Conservation (phyloP, 768 basidiomycete genomes). For the Rhodotorula babjevae region DNA sequence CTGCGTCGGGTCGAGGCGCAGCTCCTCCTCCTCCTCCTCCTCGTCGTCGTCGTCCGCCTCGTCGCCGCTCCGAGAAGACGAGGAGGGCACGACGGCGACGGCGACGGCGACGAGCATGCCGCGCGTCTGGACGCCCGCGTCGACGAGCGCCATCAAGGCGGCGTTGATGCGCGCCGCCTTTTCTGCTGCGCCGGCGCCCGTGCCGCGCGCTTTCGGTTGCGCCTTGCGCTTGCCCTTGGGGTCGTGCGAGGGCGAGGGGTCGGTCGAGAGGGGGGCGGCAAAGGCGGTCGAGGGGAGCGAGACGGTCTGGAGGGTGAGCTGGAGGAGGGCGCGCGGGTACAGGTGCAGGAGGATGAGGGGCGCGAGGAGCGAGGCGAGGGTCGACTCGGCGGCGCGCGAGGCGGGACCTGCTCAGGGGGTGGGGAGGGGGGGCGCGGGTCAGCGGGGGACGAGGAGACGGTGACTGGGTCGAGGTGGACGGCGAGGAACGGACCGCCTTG, state of each 20-base stretch:
- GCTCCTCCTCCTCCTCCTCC: slow-evolving; percentile 15
- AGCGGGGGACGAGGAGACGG: too few relatives aligned
- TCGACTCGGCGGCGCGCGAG: slow-evolving; percentile 44
- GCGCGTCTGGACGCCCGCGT: slow-evolving; percentile 45
- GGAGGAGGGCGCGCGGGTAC: slow-evolving; percentile 50
- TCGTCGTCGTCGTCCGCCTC: neutral
- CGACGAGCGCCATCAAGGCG: slow-evolving; percentile 45
- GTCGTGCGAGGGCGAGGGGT: slow-evolving; percentile 6
- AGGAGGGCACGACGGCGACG: slow-evolving; percentile 24
- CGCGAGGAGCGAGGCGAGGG: slow-evolving; percentile 43
- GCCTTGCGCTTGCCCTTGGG: slow-evolving; percentile 16
- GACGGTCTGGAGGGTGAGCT: slow-evolving; percentile 49
- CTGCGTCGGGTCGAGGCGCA: slow-evolving; percentile 46
- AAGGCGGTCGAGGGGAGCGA: slow-evolving; percentile 40
- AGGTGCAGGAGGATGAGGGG: slow-evolving; percentile 46
- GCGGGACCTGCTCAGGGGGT: slow-evolving; percentile 47
- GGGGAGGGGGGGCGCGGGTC: neutral
- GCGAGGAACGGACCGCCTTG: slow-evolving; percentile 29
- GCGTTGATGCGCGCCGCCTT: slow-evolving; percentile 48
- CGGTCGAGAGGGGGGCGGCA: slow-evolving; percentile 26
- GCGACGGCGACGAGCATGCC: slow-evolving; percentile 45
- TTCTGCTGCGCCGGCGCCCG: slow-evolving; percentile 18
- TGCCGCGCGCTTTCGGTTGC: slow-evolving; percentile 1
- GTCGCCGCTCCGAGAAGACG: neutral
- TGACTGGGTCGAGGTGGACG: too few relatives aligned